Conservation (phyloP, 1,284 basidiomycete genomes). For the Puccinia horiana region DNA sequence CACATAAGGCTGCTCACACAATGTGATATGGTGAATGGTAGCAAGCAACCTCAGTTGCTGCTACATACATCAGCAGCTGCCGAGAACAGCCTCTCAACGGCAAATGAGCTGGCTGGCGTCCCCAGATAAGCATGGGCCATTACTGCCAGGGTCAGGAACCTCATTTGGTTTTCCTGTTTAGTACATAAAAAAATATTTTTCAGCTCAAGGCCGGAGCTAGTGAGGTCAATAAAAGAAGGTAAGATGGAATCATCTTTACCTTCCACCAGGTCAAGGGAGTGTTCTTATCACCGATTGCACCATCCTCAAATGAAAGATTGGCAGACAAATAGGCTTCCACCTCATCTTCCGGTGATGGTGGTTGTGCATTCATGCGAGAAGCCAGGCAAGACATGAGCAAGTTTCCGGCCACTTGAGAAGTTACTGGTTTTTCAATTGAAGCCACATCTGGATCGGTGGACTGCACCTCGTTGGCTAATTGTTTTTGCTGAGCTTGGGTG, state of each 20-base stretch:
- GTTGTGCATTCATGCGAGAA: background rate
- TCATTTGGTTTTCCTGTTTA: background rate
- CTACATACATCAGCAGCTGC: too few species aligned
- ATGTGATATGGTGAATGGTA: background rate
- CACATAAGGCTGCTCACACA: constrained; percentile 17
- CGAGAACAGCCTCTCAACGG: constrained; percentile 14
- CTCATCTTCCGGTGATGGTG: background rate
- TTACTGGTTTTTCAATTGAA: background rate
- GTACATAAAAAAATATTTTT: too few species aligned
- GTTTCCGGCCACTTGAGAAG: too few species aligned
- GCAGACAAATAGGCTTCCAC: background rate
- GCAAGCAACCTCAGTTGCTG: background rate
- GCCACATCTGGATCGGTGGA: background rate
- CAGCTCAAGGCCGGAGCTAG: too few species aligned
- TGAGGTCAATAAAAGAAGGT: too few species aligned
- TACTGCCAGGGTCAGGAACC: background rate
- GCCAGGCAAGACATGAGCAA: background rate
- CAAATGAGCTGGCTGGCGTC: background rate
- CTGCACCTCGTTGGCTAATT: background rate
- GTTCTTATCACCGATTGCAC: background rate
- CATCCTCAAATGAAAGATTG: background rate
- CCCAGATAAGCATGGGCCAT: background rate
- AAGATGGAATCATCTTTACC: too few species aligned
- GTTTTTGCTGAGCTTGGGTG: background rate
- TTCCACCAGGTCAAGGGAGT: background rate